Evolutionary conservation across 1,284 basidiomycete species (phyloP).

Genomic region (Apiotrichum domesticum): DNA sequence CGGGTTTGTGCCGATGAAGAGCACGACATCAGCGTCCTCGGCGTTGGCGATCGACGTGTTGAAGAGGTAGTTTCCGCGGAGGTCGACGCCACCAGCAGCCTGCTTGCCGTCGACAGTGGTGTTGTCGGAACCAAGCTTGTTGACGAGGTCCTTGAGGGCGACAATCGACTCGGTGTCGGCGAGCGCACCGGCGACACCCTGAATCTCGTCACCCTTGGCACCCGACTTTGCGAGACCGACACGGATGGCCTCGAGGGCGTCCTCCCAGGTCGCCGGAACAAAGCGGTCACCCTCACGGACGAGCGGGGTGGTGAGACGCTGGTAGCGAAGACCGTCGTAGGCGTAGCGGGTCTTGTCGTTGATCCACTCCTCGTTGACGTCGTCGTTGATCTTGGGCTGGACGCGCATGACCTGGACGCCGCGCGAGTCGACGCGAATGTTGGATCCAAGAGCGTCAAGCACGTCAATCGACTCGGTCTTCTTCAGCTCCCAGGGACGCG

Average conservation of each 20-base stretch:
- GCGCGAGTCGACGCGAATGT: conserved; percentile 93
- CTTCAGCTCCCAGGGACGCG: conserved; percentile 97
- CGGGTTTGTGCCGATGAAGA: conserved; percentile 94
- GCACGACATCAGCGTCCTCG: conserved; percentile 85
- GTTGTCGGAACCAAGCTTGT: conserved; percentile 94
- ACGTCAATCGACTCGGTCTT: conserved; percentile 96
- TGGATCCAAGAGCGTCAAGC: conserved; percentile 95
- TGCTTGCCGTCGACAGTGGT: conserved; percentile 72
- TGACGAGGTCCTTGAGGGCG: conserved; percentile 87
- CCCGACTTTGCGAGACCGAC: conserved; percentile 73
- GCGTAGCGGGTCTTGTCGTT: conserved; percentile 98
- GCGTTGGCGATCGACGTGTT: conserved; percentile 90
- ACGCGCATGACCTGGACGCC: conserved; percentile 96
- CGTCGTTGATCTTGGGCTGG: conserved; percentile 92
- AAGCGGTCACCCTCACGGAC: conserved; percentile 90
- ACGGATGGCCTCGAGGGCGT: conserved; percentile 73
- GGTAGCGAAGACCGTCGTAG: conserved; percentile 91
- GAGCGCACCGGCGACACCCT: conserved; percentile 85
- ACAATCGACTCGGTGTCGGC: conserved; percentile 94
- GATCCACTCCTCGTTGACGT: conserved; percentile 99
- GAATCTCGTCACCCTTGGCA: conserved; percentile 90
- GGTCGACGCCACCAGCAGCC: conserved; percentile 70
- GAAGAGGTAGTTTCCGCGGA: conserved; percentile 95
- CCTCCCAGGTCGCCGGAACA: conserved; percentile 85
- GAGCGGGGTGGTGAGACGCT: conserved; percentile 88